Percentiles rank a stretch among this genome's conserved stretches.
Evolutionary conservation across 2,329 filamentous ascomycete species (phyloP).

Genomic region (Teratosphaeria epicoccoides): DNA sequence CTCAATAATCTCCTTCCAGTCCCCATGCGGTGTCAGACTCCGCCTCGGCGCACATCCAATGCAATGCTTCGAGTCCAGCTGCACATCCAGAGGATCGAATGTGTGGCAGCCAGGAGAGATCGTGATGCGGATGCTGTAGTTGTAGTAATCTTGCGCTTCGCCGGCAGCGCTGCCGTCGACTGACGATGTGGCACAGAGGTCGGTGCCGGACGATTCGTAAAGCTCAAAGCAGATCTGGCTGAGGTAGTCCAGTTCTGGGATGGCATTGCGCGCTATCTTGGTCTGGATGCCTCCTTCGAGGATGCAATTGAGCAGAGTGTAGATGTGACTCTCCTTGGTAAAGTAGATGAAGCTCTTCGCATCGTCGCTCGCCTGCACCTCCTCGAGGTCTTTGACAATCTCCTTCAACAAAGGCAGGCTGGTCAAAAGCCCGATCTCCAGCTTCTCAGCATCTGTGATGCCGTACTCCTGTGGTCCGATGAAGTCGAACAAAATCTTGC

Average conservation of each 20-base stretch:
- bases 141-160: conserved; percentile 51
- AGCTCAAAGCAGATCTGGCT: conserved; percentile 97
- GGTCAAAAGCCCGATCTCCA: conserved; percentile 94
- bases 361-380: conserved; percentile 88
- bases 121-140: conserved; percentile 92
- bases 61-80: conserved; percentile 90
- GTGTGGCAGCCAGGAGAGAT: conserved; percentile 94
- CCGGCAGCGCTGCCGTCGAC: conserved; percentile 37
- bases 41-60: conserved; percentile 88
- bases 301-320: conserved; percentile 95
- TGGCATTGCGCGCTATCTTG: conserved; percentile 89
- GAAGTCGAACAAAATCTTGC: conserved; percentile 94
- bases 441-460: conserved; percentile 87
- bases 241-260: conserved; percentile 93
- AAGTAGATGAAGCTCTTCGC: conserved; percentile 98
- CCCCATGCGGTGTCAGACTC: conserved; percentile 77
- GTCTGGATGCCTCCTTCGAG: conserved; percentile 93
- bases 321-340: conserved; percentile 97
- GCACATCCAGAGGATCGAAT: conserved; percentile 90
- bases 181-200: conserved; percentile 10
- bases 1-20: conserved; percentile 97
- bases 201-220: conserved; percentile 76
- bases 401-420: conserved; percentile 89
- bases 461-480: conserved; percentile 98
- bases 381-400: conserved; percentile 92